phyloP scores from a whole-genome alignment of 306 rosid genomes.

The Gastrolobium bilobum region DNA sequence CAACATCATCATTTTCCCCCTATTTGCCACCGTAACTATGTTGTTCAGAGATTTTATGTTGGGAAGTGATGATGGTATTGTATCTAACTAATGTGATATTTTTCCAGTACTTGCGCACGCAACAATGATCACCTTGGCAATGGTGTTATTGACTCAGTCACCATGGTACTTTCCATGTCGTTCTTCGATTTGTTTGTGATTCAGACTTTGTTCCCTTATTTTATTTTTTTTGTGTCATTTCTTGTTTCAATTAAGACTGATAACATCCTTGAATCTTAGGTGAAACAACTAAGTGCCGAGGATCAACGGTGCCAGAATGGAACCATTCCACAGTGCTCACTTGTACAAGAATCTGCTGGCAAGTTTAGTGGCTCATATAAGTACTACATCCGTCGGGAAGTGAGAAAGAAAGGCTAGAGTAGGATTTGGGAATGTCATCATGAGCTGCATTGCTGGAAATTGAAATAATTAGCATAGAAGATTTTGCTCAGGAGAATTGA shows the following conservation, averaged over 20 bases:
- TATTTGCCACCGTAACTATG: neutral
- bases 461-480: constrained; percentile 19
- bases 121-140: constrained; percentile 25
- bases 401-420: neutral
- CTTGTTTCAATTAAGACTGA: constrained; percentile 19
- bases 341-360: constrained; percentile 11
- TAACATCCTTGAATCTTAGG: constrained; percentile 49
- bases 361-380: constrained; percentile 13
- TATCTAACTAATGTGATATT: constrained; percentile 38
- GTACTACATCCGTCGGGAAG: constrained; percentile 57
- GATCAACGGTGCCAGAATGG: constrained; percentile 40
- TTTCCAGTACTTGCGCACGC: constrained; percentile 51
- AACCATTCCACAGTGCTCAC: constrained; percentile 43
- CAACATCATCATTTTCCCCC: neutral
- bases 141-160: constrained; percentile 1
- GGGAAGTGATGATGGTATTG: neutral
- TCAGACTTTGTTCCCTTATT: neutral
- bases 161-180: constrained; percentile 48
- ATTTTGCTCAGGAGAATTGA: constrained; percentile 29
- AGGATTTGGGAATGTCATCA: neutral
- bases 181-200: constrained; percentile 8
- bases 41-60: constrained; percentile 11
- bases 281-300: constrained; percentile 36
- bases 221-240: neutral
- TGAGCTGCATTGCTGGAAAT: constrained; percentile 1